A percentile compares a stretch with the other conserved stretches of the same genome.
These are phyloP conservation scores for Phytophthora hybrid DNA, from an alignment of 352 stramenopile species.

Conservation along the genomic window DNA sequence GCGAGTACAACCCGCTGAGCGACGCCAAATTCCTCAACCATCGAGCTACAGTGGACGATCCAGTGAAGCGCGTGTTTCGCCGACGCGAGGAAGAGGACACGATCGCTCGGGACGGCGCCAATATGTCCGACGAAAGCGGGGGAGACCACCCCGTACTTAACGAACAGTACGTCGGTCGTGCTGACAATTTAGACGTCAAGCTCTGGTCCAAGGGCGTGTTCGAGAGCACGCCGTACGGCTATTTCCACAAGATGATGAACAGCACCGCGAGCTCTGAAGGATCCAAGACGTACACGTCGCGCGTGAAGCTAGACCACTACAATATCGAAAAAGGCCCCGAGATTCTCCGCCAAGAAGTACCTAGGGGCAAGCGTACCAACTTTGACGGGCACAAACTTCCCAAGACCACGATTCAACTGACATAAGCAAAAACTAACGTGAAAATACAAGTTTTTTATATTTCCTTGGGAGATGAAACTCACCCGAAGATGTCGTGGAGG, in stretches of 20 bases:
- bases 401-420: constrained; percentile 61
- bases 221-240: constrained; percentile 84
- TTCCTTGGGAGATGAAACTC: neutral
- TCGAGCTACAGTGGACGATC: constrained; percentile 64
- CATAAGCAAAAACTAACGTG: constrained; percentile 20
- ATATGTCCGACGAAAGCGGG: constrained; percentile 36
- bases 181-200: constrained; percentile 80
- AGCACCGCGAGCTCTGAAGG: constrained; percentile 51
- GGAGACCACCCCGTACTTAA: constrained; percentile 3
- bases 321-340: constrained; percentile 61
- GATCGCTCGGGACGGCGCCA: constrained; percentile 59
- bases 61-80: constrained; percentile 67
- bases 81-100: constrained; percentile 75
- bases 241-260: constrained; percentile 89
- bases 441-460: neutral
- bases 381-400: constrained; percentile 59
- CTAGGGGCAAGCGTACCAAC: constrained; percentile 71
- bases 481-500: constrained; percentile 67
- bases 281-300: constrained; percentile 68
- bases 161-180: constrained; percentile 36
- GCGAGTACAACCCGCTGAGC: constrained; percentile 82
- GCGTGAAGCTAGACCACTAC: constrained; percentile 78
- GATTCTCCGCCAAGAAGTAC: constrained; percentile 56
- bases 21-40: constrained; percentile 68
- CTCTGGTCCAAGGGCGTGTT: constrained; percentile 78